These are phyloP conservation scores for Fraxinus cuspidata DNA, from an alignment of 257 asterid genomes.

Conservation along the genomic window DNA sequence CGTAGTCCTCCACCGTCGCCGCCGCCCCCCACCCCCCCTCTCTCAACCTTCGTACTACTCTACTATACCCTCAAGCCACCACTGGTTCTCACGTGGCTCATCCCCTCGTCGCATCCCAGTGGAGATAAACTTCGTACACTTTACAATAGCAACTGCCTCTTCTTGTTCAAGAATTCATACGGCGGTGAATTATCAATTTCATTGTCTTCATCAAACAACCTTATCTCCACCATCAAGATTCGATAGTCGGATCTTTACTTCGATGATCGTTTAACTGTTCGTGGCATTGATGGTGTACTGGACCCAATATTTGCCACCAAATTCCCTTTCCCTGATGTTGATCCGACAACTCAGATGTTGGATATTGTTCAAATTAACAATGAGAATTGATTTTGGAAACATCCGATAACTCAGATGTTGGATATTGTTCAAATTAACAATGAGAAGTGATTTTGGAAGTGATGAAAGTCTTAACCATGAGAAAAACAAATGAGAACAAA, in stretches of 20 bases:
- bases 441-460: too few species aligned
- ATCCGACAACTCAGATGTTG: conserved; percentile 19
- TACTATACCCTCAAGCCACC: conserved; percentile 62
- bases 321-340: conserved; percentile 34
- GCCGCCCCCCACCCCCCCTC: too few species aligned
- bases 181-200: conserved; percentile 48
- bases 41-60: conserved; percentile 54
- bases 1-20: conserved; percentile 50
- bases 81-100: conserved; percentile 43
- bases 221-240: conserved; percentile 41
- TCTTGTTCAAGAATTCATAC: conserved; percentile 33
- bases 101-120: conserved; percentile 40
- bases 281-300: conserved; percentile 61
- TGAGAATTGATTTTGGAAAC: too few species aligned
- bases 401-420: conserved; percentile 19
- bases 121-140: conserved; percentile 51
- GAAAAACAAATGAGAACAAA: too few species aligned
- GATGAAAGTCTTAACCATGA: too few species aligned
- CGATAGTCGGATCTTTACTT: conserved; percentile 66
- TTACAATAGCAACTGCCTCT: conserved; percentile 58
- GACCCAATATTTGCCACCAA: conserved; percentile 49
- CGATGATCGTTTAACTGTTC: conserved; percentile 53
- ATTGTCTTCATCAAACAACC: conserved; percentile 46
- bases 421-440: too few species aligned
- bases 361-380: too few species aligned